phyloP scores from a whole-genome alignment of 225 moss, liverwort and hornwort species.

The Asterella californica region DNA sequence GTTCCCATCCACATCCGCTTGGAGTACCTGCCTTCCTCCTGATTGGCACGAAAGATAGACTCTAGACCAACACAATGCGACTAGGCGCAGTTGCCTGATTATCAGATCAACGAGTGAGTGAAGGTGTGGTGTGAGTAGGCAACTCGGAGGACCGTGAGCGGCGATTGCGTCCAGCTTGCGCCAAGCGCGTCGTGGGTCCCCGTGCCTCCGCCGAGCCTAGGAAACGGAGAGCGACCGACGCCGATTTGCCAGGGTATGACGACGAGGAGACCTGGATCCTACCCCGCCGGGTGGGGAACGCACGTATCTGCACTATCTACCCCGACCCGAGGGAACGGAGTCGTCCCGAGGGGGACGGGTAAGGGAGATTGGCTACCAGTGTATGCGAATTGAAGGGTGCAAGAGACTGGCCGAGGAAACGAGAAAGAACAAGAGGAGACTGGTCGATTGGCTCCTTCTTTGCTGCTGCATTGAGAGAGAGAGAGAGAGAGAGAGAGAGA shows the following conservation, averaged over 20 bases:
- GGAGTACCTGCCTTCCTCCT: neutral
- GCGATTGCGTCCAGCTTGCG: conserved; percentile 5
- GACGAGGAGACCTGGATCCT: neutral
- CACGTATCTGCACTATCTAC: conserved; percentile 17
- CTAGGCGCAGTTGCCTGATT: neutral
- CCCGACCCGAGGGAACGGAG: neutral
- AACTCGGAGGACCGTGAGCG: neutral
- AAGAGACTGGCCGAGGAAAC: neutral
- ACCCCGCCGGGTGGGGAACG: conserved; percentile 10
- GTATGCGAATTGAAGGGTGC: conserved; percentile 1
- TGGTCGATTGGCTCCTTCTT: neutral
- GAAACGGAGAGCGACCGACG: neutral
- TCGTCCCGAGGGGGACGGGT: neutral
- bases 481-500: neutral
- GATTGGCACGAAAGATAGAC: neutral
- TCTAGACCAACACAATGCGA: neutral
- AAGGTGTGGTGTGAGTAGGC: no score
- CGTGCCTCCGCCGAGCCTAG: conserved; percentile 16
- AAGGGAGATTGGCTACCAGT: neutral
- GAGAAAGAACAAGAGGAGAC: neutral
- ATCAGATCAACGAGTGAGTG: neutral
- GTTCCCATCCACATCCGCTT: neutral
- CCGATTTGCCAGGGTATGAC: neutral
- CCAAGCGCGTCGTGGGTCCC: conserved; percentile 20
- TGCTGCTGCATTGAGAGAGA: neutral